Conservation (phyloP, 306 rosid species). For the Pyrus pyrifolia region DNA sequence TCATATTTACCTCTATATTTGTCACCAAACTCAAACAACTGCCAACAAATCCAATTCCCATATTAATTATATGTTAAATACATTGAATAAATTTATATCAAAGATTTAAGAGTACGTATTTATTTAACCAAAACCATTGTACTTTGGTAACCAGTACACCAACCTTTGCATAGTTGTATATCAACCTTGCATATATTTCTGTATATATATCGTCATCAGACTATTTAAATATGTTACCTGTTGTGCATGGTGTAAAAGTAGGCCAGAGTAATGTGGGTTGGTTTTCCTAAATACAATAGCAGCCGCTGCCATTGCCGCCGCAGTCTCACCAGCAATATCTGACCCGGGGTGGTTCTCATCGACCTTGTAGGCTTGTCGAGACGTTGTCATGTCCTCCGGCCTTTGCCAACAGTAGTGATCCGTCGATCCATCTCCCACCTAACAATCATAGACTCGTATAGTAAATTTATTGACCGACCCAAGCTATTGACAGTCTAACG, state of each 20-base stretch:
- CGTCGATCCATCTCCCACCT: conserved; percentile 82
- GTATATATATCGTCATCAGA: neutral
- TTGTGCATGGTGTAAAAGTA: conserved; percentile 70
- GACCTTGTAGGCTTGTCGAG: conserved; percentile 63
- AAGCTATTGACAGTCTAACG: neutral
- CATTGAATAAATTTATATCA: neutral
- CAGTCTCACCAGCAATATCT: conserved; percentile 65
- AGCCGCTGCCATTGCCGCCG: conserved; percentile 72
- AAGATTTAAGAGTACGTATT: neutral
- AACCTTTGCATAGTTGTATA: neutral
- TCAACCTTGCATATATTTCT: neutral
- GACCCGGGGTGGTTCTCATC: conserved; percentile 64
- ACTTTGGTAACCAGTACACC: conserved; percentile 15
- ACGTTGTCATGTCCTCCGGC: conserved; percentile 81
- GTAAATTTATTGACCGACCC: neutral
- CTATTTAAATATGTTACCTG: conserved; percentile 39
- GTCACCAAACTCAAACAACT: conserved; percentile 85
- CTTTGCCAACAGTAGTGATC: conserved; percentile 97
- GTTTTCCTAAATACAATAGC: conserved; percentile 62
- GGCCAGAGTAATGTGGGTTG: conserved; percentile 69
- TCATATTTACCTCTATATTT: conserved; percentile 67
- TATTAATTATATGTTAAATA: neutral
- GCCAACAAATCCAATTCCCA: conserved; percentile 9
- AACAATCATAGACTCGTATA: neutral
- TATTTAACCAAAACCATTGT: neutral